phyloP scores from a whole-genome alignment of 495 filamentous ascomycete genomes.

The Aspergillus haitiensis region DNA sequence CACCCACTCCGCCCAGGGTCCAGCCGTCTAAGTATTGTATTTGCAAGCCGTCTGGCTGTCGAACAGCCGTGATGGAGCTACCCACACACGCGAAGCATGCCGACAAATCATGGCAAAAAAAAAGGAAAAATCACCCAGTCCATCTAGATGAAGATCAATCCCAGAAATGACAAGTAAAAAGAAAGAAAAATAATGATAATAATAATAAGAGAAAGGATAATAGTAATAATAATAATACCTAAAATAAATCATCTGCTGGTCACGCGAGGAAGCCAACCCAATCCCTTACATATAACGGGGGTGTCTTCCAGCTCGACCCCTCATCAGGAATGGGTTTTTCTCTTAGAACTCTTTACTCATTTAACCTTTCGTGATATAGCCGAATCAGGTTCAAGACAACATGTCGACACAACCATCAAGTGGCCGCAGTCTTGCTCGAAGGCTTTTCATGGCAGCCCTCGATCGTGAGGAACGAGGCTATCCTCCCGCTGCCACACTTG shows the following conservation, averaged over 20 bases:
- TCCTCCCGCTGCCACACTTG: slow-evolving; percentile 10
- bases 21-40: slow-evolving; percentile 8
- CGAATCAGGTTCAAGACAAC: neutral
- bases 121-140: neutral
- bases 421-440: slow-evolving; percentile 19
- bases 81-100: neutral
- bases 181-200: neutral
- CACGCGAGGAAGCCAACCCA: slow-evolving; percentile 2
- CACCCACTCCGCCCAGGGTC: slow-evolving; percentile 16
- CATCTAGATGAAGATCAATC: slow-evolving; percentile 3
- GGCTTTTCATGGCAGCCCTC: slow-evolving; percentile 20
- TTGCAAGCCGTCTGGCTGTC: neutral
- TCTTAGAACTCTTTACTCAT: too few relatives aligned
- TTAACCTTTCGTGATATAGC: too few relatives aligned
- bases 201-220: neutral
- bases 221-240: neutral
- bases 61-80: slow-evolving; percentile 1
- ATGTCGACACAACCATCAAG: slow-evolving; percentile 11
- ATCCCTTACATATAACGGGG: too few relatives aligned
- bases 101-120: neutral
- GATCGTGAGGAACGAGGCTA: slow-evolving; percentile 19
- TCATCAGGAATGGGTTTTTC: too few relatives aligned
- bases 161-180: slow-evolving; percentile 8
- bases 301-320: too few relatives aligned
- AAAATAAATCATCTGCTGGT: neutral